Evolutionary conservation across 1,139 yeast genomes (phyloP).

Genomic region (Hemisphaericaspora xylofermentans): DNA sequence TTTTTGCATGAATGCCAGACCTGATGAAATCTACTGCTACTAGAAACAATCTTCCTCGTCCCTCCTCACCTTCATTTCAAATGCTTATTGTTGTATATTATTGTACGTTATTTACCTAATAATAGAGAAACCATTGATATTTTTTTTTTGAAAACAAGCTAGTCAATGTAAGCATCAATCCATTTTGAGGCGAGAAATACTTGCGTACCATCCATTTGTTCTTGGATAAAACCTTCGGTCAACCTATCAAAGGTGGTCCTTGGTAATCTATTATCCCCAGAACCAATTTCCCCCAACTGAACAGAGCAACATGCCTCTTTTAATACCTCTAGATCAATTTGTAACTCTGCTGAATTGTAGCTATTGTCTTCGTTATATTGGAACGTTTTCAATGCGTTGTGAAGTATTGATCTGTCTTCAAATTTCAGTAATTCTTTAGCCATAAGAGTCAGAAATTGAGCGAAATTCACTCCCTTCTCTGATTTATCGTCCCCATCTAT

Average conservation of each 20-base stretch:
- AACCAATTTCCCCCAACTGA: constrained; percentile 42
- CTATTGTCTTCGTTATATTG: constrained; percentile 35
- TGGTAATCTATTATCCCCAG: constrained; percentile 53
- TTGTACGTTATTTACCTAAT: background rate
- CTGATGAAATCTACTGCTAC: too few species aligned
- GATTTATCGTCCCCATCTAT: constrained; percentile 20
- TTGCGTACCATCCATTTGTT: constrained; percentile 56
- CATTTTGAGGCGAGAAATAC: constrained; percentile 59
- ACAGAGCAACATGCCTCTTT: constrained; percentile 49
- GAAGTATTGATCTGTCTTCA: constrained; percentile 60
- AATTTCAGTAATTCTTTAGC: constrained; percentile 56
- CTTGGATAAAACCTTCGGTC: constrained; percentile 56
- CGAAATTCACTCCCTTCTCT: constrained; percentile 56
- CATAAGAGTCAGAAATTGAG: constrained; percentile 70
- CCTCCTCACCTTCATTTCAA: background rate
- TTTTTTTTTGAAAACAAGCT: too few species aligned
- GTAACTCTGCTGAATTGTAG: constrained; percentile 16
- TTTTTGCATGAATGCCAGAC: too few species aligned
- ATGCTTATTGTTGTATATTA: background rate
- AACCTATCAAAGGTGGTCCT: constrained; percentile 51
- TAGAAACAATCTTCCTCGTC: too few species aligned
- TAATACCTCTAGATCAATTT: constrained; percentile 51
- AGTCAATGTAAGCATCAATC: constrained; percentile 54
- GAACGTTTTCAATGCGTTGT: constrained; percentile 63
- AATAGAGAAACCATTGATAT: background rate